Percentiles rank a stretch among this genome's conserved stretches.
Evolutionary conservation across 2,329 filamentous ascomycete species (phyloP).

Genomic region (Graphilbum ipis-grandicollis): DNA sequence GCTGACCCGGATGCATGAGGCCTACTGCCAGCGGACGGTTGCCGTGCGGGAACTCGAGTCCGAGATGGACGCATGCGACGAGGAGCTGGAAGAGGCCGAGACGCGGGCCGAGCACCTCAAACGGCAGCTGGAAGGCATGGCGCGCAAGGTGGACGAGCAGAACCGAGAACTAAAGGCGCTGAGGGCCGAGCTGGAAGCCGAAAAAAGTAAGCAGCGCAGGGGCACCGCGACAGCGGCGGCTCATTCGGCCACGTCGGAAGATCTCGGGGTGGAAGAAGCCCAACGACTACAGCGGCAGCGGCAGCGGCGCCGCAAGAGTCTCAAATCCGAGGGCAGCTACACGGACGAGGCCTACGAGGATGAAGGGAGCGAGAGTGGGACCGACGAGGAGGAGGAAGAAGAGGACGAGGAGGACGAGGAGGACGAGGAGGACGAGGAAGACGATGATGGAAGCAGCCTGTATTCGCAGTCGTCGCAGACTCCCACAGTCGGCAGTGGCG

Average conservation of each 20-base stretch:
- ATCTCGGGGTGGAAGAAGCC: constrained; percentile 32
- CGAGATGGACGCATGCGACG: constrained; percentile 34
- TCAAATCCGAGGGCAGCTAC: constrained; percentile 25
- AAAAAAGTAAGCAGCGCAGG: constrained; percentile 29
- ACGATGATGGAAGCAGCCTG: constrained; percentile 30
- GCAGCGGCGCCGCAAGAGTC: constrained; percentile 16
- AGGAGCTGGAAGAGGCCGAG: constrained; percentile 39
- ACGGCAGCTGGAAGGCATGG: constrained; percentile 43
- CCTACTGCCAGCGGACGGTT: constrained; percentile 35
- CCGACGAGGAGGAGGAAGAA: too few species aligned
- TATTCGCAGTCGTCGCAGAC: constrained; percentile 44
- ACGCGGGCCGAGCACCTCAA: constrained; percentile 35
- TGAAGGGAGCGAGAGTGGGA: constrained; percentile 6
- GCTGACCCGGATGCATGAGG: constrained; percentile 36
- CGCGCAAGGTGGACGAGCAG: constrained; percentile 32
- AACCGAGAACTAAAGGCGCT: constrained; percentile 28
- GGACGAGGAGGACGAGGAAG: constrained; percentile 26
- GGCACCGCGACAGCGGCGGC: constrained; percentile 12
- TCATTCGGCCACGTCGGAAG: constrained; percentile 19
- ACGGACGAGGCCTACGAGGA: constrained; percentile 29
- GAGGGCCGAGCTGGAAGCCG: constrained; percentile 27
- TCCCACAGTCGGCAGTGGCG: constrained; percentile 12
- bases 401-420: constrained; percentile 22
- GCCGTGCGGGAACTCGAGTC: constrained; percentile 32
- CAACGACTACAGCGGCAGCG: constrained; percentile 22